Evolutionary conservation across 2,329 filamentous ascomycete species (phyloP).

Genomic region (Aspergillus sp.): DNA sequence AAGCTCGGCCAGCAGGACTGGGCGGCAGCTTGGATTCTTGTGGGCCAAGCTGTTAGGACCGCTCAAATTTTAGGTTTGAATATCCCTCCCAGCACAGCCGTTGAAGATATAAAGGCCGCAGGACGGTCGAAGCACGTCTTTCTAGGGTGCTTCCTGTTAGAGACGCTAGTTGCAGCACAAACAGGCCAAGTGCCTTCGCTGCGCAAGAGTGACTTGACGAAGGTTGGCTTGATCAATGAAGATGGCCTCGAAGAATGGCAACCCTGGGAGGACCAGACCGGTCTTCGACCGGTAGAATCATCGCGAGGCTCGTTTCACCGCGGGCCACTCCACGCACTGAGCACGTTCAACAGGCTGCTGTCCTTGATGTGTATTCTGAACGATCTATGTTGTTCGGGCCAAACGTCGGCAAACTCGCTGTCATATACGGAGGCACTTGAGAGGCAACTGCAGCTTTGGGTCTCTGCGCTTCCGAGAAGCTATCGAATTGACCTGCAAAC

Average conservation of each 20-base stretch:
- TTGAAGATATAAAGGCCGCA: constrained; percentile 32
- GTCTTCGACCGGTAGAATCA: constrained; percentile 28
- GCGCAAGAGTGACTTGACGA: constrained; percentile 51
- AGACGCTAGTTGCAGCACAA: constrained; percentile 51
- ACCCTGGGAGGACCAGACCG: constrained; percentile 60
- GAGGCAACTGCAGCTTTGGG: constrained; percentile 33
- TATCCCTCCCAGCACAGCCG: constrained; percentile 49
- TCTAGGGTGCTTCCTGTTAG: constrained; percentile 55
- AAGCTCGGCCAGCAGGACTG: constrained; percentile 61
- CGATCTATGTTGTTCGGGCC: constrained; percentile 30
- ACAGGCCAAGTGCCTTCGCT: constrained; percentile 49
- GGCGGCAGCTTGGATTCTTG: constrained; percentile 61
- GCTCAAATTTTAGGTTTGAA: constrained; percentile 28
- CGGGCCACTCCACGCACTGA: constrained; percentile 48
- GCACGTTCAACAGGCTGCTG: constrained; percentile 55
- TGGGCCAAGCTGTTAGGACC: constrained; percentile 64
- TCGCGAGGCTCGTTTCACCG: constrained; percentile 32
- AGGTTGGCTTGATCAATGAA: constrained; percentile 55
- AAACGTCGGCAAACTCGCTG: constrained; percentile 21
- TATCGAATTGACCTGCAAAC: constrained; percentile 32
- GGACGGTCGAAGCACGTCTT: constrained; percentile 46
- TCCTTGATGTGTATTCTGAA: constrained; percentile 37
- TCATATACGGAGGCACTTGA: constrained; percentile 31
- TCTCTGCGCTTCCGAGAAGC: constrained; percentile 28
- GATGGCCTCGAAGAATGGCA: constrained; percentile 74